Conservation (phyloP, 1,284 basidiomycete species). For the Cryptococcus wingfieldii region DNA sequence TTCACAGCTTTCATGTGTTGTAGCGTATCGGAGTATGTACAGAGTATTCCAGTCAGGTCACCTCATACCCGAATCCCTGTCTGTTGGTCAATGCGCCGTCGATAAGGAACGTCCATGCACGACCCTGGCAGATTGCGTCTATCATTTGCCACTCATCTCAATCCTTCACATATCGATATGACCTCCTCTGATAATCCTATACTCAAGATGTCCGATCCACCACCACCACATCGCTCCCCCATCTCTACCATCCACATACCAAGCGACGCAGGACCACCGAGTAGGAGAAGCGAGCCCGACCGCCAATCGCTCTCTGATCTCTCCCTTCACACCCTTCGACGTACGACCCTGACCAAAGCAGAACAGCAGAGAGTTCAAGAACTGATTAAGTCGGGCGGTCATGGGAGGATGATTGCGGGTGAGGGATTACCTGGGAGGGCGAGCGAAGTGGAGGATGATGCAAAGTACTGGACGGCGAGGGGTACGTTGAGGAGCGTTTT, state of each 20-base stretch:
- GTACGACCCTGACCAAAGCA: conserved; percentile 5
- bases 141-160: not conserved
- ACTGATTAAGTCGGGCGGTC: not conserved
- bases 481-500: conserved; percentile 9
- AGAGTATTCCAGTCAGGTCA: not conserved
- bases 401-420: not conserved
- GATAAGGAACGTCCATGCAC: not conserved
- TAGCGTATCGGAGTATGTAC: not conserved
- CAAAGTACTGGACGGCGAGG: conserved; percentile 12
- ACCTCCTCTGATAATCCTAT: not conserved
- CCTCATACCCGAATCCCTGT: not conserved
- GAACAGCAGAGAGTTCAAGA: conserved; percentile 3
- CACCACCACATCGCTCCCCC: not conserved
- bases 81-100: not conserved
- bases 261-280: not conserved
- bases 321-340: conserved; percentile 6
- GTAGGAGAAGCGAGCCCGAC: not conserved
- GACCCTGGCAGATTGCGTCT: not conserved
- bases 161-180: not conserved
- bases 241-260: not conserved
- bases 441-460: conserved; percentile 6
- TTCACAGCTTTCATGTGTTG: no score
- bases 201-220: not conserved
- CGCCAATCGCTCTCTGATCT: conserved; percentile 1
- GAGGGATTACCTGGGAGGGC: not conserved